Conservation (phyloP, 2,329 filamentous ascomycete species). For the Aspergillus neoniger region DNA sequence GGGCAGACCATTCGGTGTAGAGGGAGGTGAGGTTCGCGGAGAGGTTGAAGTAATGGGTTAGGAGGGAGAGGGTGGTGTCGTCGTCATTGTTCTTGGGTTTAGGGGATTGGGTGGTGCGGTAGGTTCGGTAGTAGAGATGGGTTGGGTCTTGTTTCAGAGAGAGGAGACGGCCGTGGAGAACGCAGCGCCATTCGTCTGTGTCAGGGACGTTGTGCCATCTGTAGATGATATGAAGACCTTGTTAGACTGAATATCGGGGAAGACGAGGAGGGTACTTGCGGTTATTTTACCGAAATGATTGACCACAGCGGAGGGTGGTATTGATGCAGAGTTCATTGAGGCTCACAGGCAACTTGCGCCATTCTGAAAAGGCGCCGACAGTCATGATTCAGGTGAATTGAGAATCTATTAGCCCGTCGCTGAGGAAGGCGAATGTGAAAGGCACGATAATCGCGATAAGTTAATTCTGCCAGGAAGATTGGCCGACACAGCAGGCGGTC, state of each 20-base stretch:
- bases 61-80: conserved; percentile 68
- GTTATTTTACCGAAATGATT: conserved; percentile 71
- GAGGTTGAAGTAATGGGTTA: conserved; percentile 87
- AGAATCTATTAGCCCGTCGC: background rate
- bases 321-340: conserved; percentile 89
- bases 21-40: conserved; percentile 71
- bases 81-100: conserved; percentile 24
- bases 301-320: conserved; percentile 89
- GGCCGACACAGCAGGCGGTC: conserved; percentile 30
- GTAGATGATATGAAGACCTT: conserved; percentile 13
- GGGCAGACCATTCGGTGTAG: conserved; percentile 83
- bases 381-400: conserved; percentile 33
- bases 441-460: background rate
- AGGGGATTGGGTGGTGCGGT: conserved; percentile 48
- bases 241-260: background rate
- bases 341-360: conserved; percentile 82
- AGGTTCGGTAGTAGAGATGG: conserved; percentile 76
- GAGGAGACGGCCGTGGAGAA: conserved; percentile 80
- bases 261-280: background rate
- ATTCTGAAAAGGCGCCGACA: conserved; percentile 64
- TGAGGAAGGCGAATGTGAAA: conserved; percentile 1
- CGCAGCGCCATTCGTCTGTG: conserved; percentile 84
- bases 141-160: conserved; percentile 79
- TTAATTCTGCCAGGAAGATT: conserved; percentile 26
- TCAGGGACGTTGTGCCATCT: conserved; percentile 79